A percentile compares a stretch with the other conserved stretches of the same genome.
Conservation (phyloP, 2,329 filamentous ascomycete genomes). For the Xylaria sp. region DNA sequence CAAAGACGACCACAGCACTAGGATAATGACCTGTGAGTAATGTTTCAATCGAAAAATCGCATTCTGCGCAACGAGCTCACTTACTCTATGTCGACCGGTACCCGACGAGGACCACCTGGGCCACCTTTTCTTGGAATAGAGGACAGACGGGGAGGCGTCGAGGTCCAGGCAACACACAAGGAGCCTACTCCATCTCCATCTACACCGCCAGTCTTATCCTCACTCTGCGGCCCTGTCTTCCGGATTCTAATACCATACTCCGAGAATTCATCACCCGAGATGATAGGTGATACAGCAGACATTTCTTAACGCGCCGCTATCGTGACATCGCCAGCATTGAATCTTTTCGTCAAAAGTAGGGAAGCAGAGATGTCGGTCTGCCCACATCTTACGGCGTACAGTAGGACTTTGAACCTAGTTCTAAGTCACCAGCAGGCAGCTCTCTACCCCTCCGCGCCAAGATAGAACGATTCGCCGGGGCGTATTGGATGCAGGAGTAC, state of each 20-base stretch:
- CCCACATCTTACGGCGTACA: background rate
- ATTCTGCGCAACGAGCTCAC: background rate
- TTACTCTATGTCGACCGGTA: background rate
- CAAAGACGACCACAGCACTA: conserved; percentile 5
- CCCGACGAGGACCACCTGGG: background rate
- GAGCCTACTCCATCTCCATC: background rate
- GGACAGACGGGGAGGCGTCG: background rate
- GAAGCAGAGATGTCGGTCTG: background rate
- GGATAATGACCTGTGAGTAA: background rate
- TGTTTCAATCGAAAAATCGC: background rate
- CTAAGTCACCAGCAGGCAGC: background rate
- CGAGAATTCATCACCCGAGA: background rate
- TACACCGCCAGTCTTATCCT: background rate
- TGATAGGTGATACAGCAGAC: background rate
- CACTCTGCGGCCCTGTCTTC: background rate
- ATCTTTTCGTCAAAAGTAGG: too few species aligned
- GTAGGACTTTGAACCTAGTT: background rate
- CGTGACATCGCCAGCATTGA: background rate
- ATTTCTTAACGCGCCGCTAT: background rate
- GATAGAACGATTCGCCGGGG: background rate
- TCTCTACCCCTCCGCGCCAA: background rate
- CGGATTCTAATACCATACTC: background rate
- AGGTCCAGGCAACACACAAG: conserved; percentile 3
- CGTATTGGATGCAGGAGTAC: background rate
- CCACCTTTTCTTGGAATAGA: background rate